phyloP scores from a whole-genome alignment of 1,284 basidiomycete genomes.

The Pseudozyma sp. region DNA sequence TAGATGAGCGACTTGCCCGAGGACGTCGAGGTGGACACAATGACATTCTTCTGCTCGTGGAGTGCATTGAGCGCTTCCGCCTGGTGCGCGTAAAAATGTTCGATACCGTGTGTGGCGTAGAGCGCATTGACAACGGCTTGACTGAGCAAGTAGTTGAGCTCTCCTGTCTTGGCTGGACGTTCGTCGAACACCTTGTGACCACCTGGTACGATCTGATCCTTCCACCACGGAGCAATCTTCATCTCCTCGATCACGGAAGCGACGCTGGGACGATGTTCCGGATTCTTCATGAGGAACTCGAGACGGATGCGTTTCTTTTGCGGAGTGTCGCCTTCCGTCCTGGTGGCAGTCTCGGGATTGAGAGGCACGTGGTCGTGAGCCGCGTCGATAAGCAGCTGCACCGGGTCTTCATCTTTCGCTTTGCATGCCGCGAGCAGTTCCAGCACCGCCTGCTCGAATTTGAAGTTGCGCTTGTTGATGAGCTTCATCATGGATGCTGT shows the following conservation, averaged over 20 bases:
- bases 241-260: slow-evolving; percentile 58
- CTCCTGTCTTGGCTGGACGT: slow-evolving; percentile 43
- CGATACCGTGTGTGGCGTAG: slow-evolving; percentile 76
- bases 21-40: slow-evolving; percentile 89
- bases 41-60: slow-evolving; percentile 77
- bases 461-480: slow-evolving; percentile 64
- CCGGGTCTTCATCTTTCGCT: slow-evolving; percentile 60
- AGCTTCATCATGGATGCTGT: slow-evolving; percentile 61
- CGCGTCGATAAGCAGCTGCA: slow-evolving; percentile 59
- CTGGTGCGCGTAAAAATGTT: slow-evolving; percentile 81
- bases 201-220: slow-evolving; percentile 67
- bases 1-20: slow-evolving; percentile 91
- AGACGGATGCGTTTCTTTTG: slow-evolving; percentile 60
- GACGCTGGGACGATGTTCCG: slow-evolving; percentile 56
- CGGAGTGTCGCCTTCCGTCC: slow-evolving; percentile 51
- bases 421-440: slow-evolving; percentile 62
- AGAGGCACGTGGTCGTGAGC: slow-evolving; percentile 62
- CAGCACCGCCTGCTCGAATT: slow-evolving; percentile 64
- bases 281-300: slow-evolving; percentile 57
- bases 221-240: slow-evolving; percentile 60
- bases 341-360: slow-evolving; percentile 50
- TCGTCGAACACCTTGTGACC: slow-evolving; percentile 60
- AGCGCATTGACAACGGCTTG: slow-evolving; percentile 75
- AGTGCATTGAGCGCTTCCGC: slow-evolving; percentile 80
- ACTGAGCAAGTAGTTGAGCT: slow-evolving; percentile 53